phyloP scores from a whole-genome alignment of 306 rosid genomes.

The Prosopis cineraria region DNA sequence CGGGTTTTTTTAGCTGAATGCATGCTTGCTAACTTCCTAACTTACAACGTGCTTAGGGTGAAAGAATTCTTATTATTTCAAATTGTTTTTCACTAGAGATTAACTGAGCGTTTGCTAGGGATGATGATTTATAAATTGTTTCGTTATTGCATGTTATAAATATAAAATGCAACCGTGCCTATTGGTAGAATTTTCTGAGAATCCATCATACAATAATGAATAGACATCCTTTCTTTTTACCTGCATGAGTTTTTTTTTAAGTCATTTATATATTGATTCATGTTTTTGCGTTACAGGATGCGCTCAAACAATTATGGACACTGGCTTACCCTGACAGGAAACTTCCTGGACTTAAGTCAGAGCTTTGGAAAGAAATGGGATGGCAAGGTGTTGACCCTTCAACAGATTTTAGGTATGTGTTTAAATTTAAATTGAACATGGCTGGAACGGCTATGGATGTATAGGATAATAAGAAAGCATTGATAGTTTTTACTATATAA shows the following conservation, averaged over 20 bases:
- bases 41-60: conserved; percentile 19
- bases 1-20: conserved; percentile 18
- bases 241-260: neutral
- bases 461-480: neutral
- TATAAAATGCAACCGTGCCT: neutral
- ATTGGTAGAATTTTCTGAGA: conserved; percentile 4
- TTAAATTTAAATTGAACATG: neutral
- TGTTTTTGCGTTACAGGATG: conserved; percentile 61
- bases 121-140: neutral
- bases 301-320: conserved; percentile 78
- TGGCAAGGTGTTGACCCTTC: conserved; percentile 99
- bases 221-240: conserved; percentile 1
- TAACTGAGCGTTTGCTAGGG: neutral
- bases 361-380: conserved; percentile 99
- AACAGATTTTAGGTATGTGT: conserved; percentile 88
- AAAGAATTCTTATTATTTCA: neutral
- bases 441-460: neutral
- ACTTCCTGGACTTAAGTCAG: conserved; percentile 85
- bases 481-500: conserved; percentile 8
- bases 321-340: conserved; percentile 85
- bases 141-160: conserved; percentile 6
- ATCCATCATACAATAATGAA: neutral
- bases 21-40: conserved; percentile 1
- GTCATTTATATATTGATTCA: neutral
- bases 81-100: conserved; percentile 10